Evolutionary conservation across 2,329 filamentous ascomycete species (phyloP).

Genomic region (Diplodia corticola): DNA sequence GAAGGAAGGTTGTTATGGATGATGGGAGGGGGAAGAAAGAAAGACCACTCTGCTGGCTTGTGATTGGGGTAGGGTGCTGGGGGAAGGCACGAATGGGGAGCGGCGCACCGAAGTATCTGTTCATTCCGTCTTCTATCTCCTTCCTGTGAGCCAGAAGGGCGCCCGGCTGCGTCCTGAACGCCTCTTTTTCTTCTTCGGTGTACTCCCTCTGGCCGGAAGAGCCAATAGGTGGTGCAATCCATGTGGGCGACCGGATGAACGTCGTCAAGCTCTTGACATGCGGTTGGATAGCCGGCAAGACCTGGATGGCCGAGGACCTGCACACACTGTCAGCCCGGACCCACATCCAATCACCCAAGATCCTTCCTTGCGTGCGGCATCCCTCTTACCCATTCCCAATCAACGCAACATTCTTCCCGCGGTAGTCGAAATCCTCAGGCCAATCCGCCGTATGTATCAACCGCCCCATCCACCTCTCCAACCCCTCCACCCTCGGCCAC

Average conservation of each 20-base stretch:
- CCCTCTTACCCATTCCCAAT: conserved; percentile 51
- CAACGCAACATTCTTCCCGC: conserved; percentile 52
- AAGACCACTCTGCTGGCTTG: not conserved
- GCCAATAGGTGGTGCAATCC: conserved; percentile 50
- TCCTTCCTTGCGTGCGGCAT: conserved; percentile 24
- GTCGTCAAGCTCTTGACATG: conserved; percentile 48
- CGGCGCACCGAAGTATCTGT: conserved; percentile 45
- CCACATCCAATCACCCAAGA: conserved; percentile 21
- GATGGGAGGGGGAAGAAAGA: too few species aligned
- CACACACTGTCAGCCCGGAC: conserved; percentile 24
- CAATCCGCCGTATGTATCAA: conserved; percentile 59
- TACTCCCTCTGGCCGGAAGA: conserved; percentile 46
- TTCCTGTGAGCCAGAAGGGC: conserved; percentile 46
- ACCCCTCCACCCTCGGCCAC: conserved; percentile 55
- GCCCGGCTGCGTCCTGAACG: conserved; percentile 46
- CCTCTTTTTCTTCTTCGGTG: conserved; percentile 42
- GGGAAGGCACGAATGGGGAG: not conserved
- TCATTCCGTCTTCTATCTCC: conserved; percentile 48
- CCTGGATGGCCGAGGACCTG: conserved; percentile 57
- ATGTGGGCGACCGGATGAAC: conserved; percentile 54
- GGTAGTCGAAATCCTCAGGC: conserved; percentile 53
- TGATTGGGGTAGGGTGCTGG: too few species aligned
- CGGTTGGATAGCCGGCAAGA: conserved; percentile 51
- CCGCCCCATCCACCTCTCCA: conserved; percentile 53
- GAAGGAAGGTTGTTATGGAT: not conserved